Evolutionary conservation across 2,329 filamentous ascomycete genomes (phyloP).

Genomic region (Botrytis galanthina): DNA sequence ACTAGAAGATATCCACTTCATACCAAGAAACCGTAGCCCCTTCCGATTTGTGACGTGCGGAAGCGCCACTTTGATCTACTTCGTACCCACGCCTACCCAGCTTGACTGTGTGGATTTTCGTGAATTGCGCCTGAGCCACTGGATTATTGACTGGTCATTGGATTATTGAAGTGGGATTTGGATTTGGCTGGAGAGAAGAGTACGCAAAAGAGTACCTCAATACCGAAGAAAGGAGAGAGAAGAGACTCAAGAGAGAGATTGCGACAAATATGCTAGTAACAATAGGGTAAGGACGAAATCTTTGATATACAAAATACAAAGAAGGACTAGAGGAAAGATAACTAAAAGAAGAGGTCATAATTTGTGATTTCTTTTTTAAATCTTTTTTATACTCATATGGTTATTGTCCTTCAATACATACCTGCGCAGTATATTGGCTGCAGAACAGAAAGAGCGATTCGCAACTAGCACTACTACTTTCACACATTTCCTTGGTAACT

Average conservation of each 20-base stretch:
- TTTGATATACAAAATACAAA: not conserved
- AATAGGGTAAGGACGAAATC: not conserved
- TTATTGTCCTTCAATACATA: not conserved
- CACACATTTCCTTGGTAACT: not conserved
- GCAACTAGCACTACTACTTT: not conserved
- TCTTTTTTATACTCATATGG: not conserved
- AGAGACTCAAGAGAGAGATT: no score
- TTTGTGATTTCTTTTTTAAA: constrained; percentile 1
- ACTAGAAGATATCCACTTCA: constrained; percentile 1
- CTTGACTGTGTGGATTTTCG: constrained; percentile 14
- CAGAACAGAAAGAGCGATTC: not conserved
- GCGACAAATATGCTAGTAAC: constrained; percentile 7
- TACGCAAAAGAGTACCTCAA: not conserved
- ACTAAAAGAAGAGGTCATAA: not conserved
- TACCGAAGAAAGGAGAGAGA: constrained; percentile 6
- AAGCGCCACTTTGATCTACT: constrained; percentile 21
- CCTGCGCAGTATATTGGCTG: not conserved
- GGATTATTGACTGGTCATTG: constrained; percentile 7
- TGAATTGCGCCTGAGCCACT: constrained; percentile 12
- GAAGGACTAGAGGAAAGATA: constrained; percentile 5
- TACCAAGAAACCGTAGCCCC: constrained; percentile 9
- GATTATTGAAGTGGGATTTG: constrained; percentile 1
- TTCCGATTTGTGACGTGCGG: constrained; percentile 20
- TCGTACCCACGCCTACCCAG: not conserved
- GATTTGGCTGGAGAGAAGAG: not conserved